These are phyloP conservation scores for Boletus barrowsii DNA, from an alignment of 768 basidiomycete genomes.

Conservation along the genomic window DNA sequence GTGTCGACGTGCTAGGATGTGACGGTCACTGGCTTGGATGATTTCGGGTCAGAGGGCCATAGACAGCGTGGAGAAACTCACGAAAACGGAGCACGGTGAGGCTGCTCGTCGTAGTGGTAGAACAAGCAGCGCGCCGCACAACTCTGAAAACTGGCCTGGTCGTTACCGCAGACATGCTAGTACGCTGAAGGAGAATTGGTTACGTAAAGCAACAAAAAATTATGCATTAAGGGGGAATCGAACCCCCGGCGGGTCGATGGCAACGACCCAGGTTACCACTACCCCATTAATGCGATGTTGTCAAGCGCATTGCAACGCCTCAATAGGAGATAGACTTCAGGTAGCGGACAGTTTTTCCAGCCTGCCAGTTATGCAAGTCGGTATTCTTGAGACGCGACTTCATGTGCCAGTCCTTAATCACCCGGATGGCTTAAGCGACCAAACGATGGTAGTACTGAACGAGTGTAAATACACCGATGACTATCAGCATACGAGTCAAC, in stretches of 20 bases:
- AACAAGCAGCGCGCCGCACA: not conserved
- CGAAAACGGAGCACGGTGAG: not conserved
- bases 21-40: constrained; percentile 1
- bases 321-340: no score
- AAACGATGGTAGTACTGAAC: no score
- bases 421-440: no score
- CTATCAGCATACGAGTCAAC: not conserved
- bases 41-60: not conserved
- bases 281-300: constrained; percentile 58
- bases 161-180: not conserved
- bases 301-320: not conserved
- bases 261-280: constrained; percentile 68
- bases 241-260: constrained; percentile 85
- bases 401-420: no score
- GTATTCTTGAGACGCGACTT: no score
- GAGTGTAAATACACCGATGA: no score
- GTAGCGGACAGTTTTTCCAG: no score
- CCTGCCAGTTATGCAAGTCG: no score
- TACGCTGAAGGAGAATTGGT: no score
- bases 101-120: not conserved
- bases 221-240: constrained; percentile 52
- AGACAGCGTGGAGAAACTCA: constrained; percentile 8
- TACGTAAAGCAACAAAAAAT: not conserved
- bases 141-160: not conserved
- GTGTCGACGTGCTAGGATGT: not conserved